A percentile compares a stretch with the other conserved stretches of the same genome.
Evolutionary conservation across 2,329 filamentous ascomycete genomes (phyloP).

Genomic region (Penicillium sp.): DNA sequence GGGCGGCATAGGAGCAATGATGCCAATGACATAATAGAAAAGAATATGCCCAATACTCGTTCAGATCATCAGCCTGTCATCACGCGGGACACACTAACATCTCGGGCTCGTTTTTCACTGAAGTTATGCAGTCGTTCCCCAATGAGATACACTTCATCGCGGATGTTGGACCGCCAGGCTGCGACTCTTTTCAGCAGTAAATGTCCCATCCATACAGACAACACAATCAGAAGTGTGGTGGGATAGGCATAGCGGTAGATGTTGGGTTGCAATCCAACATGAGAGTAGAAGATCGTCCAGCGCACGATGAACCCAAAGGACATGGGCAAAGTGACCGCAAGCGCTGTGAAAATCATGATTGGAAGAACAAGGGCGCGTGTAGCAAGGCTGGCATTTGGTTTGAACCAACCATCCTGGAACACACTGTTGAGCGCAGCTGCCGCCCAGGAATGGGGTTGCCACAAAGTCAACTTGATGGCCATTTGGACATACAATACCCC

Average conservation of each 20-base stretch:
- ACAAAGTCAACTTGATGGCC: slow-evolving; percentile 63
- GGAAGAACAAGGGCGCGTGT: slow-evolving; percentile 87
- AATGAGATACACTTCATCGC: slow-evolving; percentile 94
- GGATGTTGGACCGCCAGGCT: slow-evolving; percentile 74
- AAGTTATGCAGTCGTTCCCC: slow-evolving; percentile 95
- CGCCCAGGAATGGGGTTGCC: slow-evolving; percentile 65
- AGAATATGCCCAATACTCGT: background rate
- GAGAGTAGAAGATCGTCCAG: slow-evolving; percentile 36
- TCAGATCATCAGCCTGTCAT: slow-evolving; percentile 32
- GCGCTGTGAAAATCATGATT: slow-evolving; percentile 56
- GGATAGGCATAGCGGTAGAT: slow-evolving; percentile 74
- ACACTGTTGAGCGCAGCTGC: slow-evolving; percentile 72
- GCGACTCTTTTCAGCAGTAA: slow-evolving; percentile 55
- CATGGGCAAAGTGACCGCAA: slow-evolving; percentile 64
- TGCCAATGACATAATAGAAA: background rate
- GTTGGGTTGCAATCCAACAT: slow-evolving; percentile 34
- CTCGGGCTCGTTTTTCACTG: slow-evolving; percentile 54
- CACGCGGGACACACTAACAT: slow-evolving; percentile 39
- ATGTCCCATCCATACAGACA: slow-evolving; percentile 47
- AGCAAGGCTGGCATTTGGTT: slow-evolving; percentile 73
- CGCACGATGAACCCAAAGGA: slow-evolving; percentile 54
- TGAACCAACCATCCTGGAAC: slow-evolving; percentile 68
- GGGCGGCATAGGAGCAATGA: background rate
- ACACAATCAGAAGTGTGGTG: slow-evolving; percentile 51
- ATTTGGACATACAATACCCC: slow-evolving; percentile 88